Base-by-base conservation (phyloP, 371 early-diverging fungal genomes). In the Syncephalis plumigaleata region DNA sequence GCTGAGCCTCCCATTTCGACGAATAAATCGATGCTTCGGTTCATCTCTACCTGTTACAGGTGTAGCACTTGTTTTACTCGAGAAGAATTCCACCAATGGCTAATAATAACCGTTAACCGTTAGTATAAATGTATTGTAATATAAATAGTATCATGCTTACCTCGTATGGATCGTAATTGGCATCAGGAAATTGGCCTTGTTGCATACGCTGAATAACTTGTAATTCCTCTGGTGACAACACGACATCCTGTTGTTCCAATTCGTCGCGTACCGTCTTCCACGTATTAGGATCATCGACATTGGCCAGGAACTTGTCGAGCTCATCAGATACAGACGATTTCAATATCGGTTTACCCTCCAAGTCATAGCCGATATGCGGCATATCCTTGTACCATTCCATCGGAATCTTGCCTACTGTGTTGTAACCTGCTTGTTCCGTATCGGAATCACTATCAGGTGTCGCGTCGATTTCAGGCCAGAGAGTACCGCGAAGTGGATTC, bases 361-460 rank as follows among this genome's bases (percentile, higher is more conserved):
- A 62, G 55, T 88, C 84, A 65, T 97, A 97, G 39, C 98, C 98
- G 52, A 93, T 92, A 53, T 97, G 98, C 39, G 84, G 86, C 45
- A 82, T 79, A 44, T 94, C 94, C 38, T 87, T 82, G 62, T 97
- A 97, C 93, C 93, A 93, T 57, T 90, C 87, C 62, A 88, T 72
- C 15, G 95, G 92, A 16, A 97, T 72, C 51, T 93, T 90, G 46
- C 98, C 98, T 39, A 91, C 77, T 1, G 84, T 83, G 54, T 86
- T 84, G 31, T 65, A 4, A 18, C 53, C 44, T 62, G 76, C 81
- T 59, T 90, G 90, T 61, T 91, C 92, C 0, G 84, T 83, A 8
- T 91, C 89, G 4, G 80, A 75, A 55, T 95, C 95, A 59, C 79
- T 79, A 48, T 86, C 91, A 59, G 92, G 92, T 22, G 73, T 75